Percentiles rank a stretch among this genome's conserved stretches.
phyloP scores from a whole-genome alignment of 768 basidiomycete species.

The Amanita muscaria region DNA sequence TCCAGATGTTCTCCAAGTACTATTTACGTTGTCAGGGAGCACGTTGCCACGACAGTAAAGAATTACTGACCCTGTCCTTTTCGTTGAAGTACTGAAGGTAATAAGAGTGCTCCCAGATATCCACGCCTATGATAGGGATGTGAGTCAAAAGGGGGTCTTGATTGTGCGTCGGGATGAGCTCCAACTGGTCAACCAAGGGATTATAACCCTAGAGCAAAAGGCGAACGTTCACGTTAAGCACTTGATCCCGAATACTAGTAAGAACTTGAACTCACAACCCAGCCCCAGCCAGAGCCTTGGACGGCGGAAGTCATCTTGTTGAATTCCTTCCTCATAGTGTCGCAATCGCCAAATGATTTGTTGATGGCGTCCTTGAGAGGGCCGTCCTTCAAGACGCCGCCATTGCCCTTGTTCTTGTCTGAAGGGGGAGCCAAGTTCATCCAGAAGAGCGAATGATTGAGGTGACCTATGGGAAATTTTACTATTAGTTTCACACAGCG shows the following conservation, averaged over 20 bases:
- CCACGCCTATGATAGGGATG: constrained; percentile 82
- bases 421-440: constrained; percentile 74
- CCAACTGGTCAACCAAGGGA: constrained; percentile 57
- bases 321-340: constrained; percentile 69
- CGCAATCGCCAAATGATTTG: constrained; percentile 57
- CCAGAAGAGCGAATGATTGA: constrained; percentile 97
- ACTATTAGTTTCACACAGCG: no score
- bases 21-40: constrained; percentile 15
- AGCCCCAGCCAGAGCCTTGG: constrained; percentile 94
- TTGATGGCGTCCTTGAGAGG: constrained; percentile 60
- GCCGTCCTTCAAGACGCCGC: constrained; percentile 55
- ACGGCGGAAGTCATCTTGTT: constrained; percentile 79
- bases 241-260: constrained; percentile 2
- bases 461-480: constrained; percentile 68
- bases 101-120: constrained; percentile 95
- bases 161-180: constrained; percentile 87
- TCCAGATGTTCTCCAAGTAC: constrained; percentile 76
- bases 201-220: constrained; percentile 70
- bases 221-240: background rate
- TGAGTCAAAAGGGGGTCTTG: constrained; percentile 83
- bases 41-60: background rate
- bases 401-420: constrained; percentile 43
- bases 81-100: constrained; percentile 96
- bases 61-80: constrained; percentile 71
- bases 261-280: constrained; percentile 59